A percentile compares a stretch with the other conserved stretches of the same genome.
Evolutionary conservation across 495 filamentous ascomycete species (phyloP).

Genomic region (Acidomyces sp.): DNA sequence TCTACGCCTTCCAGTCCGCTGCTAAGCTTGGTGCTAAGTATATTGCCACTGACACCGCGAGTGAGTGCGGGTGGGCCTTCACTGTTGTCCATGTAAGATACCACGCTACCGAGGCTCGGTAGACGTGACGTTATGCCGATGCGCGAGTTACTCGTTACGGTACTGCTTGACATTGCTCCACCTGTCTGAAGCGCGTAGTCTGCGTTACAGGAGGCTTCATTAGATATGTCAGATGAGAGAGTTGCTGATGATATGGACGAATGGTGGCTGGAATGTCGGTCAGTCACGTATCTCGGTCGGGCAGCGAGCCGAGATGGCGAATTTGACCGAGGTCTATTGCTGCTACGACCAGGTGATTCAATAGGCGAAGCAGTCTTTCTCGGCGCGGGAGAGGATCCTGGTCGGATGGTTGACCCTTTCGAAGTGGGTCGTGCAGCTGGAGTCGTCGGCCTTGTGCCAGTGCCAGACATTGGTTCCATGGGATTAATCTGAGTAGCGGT

Average conservation of each 20-base stretch:
- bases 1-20: constrained; percentile 43
- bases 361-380: constrained; percentile 1
- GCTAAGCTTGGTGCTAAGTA: constrained; percentile 17
- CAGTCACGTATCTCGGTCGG: constrained; percentile 60
- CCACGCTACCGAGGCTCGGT: constrained; percentile 85
- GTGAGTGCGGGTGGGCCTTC: constrained; percentile 39
- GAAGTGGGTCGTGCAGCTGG: constrained; percentile 19
- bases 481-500: constrained; percentile 10
- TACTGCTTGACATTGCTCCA: constrained; percentile 51
- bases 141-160: constrained; percentile 29
- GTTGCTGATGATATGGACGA: constrained; percentile 64
- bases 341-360: constrained; percentile 3
- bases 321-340: constrained; percentile 11
- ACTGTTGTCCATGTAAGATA: constrained; percentile 72
- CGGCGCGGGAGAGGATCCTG: constrained; percentile 6
- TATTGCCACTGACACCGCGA: constrained; percentile 25
- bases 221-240: constrained; percentile 42
- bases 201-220: constrained; percentile 59
- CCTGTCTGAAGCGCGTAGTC: constrained; percentile 80
- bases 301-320: constrained; percentile 27
- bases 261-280: constrained; percentile 60
- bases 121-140: constrained; percentile 49
- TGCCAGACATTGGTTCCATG: not conserved
- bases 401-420: constrained; percentile 15
- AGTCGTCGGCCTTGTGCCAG: constrained; percentile 5